Evolutionary conservation across 2,329 filamentous ascomycete species (phyloP).

Genomic region (Arthroderma uncinatum): DNA sequence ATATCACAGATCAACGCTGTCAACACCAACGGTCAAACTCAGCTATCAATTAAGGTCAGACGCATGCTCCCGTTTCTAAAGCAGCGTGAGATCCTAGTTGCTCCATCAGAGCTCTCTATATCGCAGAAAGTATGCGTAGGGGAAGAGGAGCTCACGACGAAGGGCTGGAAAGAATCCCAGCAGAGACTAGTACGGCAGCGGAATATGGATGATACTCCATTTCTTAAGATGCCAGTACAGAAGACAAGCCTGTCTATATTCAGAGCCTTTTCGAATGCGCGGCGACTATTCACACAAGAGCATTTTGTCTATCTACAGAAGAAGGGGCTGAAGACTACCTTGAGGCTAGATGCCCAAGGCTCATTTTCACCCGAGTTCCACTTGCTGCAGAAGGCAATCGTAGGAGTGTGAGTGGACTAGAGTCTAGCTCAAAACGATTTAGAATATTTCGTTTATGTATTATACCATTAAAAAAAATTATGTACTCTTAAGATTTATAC

Average conservation of each 20-base stretch:
- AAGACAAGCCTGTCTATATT: conserved; percentile 24
- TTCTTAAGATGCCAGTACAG: conserved; percentile 27
- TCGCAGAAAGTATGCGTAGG: conserved; percentile 25
- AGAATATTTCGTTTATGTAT: background rate
- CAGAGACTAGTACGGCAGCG: conserved; percentile 12
- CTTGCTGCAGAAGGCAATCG: conserved; percentile 8
- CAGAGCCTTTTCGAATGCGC: conserved; percentile 25
- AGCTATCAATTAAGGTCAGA: conserved; percentile 28
- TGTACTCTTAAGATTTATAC: background rate
- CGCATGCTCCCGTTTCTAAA: conserved; percentile 30
- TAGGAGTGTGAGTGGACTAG: background rate
- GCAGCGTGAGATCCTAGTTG: conserved; percentile 19
- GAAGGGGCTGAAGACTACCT: conserved; percentile 25
- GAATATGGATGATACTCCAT: conserved; percentile 16
- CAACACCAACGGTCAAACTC: conserved; percentile 29
- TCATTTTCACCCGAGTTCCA: conserved; percentile 11
- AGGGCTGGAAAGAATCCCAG: conserved; percentile 16
- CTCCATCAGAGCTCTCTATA: conserved; percentile 27
- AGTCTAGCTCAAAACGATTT: background rate
- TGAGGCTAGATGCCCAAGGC: conserved; percentile 31
- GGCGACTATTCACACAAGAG: conserved; percentile 32
- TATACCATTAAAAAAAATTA: background rate
- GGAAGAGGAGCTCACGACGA: conserved; percentile 2
- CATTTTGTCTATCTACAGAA: conserved; percentile 31
- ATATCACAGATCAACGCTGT: conserved; percentile 46